Conservation (phyloP, 1,284 basidiomycete species). For the Macrocystidia cucumis region DNA sequence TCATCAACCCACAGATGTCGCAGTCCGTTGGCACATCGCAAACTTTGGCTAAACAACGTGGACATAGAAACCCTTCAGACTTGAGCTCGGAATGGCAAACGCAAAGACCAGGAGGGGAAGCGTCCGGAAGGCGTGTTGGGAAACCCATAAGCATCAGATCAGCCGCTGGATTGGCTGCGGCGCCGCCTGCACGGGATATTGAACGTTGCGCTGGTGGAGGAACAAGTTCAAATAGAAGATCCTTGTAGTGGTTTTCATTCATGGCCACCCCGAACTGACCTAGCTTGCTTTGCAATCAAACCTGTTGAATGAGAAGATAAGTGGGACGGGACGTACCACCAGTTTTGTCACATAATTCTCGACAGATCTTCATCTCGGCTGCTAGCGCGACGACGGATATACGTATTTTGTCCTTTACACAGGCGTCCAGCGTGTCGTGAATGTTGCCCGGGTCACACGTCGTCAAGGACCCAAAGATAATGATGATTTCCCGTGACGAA, state of each 20-base stretch:
- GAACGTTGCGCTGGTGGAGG: conserved; percentile 86
- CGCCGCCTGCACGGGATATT: conserved; percentile 40
- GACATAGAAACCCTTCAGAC: conserved; percentile 91
- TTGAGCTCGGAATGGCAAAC: conserved; percentile 91
- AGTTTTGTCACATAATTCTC: conserved; percentile 84
- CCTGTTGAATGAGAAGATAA: conserved; percentile 1
- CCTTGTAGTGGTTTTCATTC: conserved; percentile 95
- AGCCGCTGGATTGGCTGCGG: conserved; percentile 53
- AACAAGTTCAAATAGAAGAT: conserved; percentile 92
- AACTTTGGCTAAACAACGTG: conserved; percentile 85
- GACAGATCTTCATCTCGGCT: conserved; percentile 97
- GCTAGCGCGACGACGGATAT: conserved; percentile 90
- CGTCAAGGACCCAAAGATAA: conserved; percentile 92
- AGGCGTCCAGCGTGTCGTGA: conserved; percentile 82
- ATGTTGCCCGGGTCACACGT: conserved; percentile 97
- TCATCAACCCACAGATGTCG: conserved; percentile 94
- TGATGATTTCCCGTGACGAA: conserved; percentile 90
- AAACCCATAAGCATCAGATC: conserved; percentile 99
- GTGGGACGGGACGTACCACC: conserved; percentile 52
- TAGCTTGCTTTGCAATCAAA: conserved; percentile 27
- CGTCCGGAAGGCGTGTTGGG: conserved; percentile 82
- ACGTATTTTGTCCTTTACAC: conserved; percentile 78
- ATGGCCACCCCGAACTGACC: conserved; percentile 92
- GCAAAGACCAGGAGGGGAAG: conserved; percentile 79
- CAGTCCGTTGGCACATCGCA: conserved; percentile 99